Evolutionary conservation across 2,329 filamentous ascomycete species (phyloP).

Genomic region (Penicillium paneum): DNA sequence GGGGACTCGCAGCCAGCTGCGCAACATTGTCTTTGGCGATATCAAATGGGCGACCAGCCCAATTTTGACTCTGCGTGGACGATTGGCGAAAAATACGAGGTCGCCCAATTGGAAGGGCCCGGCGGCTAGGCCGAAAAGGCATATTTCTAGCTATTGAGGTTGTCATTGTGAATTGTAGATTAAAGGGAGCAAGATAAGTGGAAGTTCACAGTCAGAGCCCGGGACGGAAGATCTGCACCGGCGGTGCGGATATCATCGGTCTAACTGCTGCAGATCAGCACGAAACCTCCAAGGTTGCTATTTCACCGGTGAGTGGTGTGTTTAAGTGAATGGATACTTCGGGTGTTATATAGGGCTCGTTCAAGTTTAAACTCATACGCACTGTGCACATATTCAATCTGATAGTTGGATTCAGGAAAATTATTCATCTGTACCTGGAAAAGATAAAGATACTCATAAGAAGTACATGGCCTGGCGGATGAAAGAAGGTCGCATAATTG

Average conservation of each 20-base stretch:
- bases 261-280: background rate
- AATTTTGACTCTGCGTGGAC: slow-evolving; percentile 26
- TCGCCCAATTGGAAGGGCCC: background rate
- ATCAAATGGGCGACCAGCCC: slow-evolving; percentile 47
- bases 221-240: slow-evolving; percentile 15
- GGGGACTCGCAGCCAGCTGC: slow-evolving; percentile 69
- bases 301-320: background rate
- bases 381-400: background rate
- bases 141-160: slow-evolving; percentile 8
- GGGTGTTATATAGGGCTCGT: background rate
- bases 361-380: background rate
- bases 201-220: slow-evolving; percentile 6
- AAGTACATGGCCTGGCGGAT: slow-evolving; percentile 13
- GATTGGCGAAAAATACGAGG: slow-evolving; percentile 11
- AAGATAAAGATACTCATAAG: slow-evolving; percentile 6
- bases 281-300: background rate
- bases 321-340: background rate
- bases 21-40: slow-evolving; percentile 73
- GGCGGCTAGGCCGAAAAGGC: slow-evolving; percentile 1
- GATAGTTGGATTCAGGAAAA: background rate
- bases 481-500: slow-evolving; percentile 11
- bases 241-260: slow-evolving; percentile 20
- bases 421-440: background rate
- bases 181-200: slow-evolving; percentile 2
- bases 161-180: slow-evolving; percentile 9